Base-by-base conservation (phyloP, 2,329 filamentous ascomycete species). In the Fusarium praegraminearum region DNA sequence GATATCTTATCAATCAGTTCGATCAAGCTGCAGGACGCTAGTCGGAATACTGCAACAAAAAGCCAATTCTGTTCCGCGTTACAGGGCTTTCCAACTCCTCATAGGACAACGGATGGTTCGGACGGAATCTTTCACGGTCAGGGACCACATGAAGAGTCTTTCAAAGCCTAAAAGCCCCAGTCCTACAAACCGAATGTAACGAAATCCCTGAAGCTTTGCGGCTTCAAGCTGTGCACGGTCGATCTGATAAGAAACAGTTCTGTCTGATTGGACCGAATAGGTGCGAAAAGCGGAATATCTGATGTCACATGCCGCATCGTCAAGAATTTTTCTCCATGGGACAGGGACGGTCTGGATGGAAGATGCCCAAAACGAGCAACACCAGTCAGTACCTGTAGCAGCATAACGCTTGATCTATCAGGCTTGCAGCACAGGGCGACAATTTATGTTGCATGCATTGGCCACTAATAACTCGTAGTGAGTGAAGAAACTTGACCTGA, bases 1-100 rank as follows among this genome's bases (percentile, higher is more conserved):
- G 54, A 38, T 68, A 75, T 75, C 73, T 75, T 74, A 75, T 75
- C 73, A 75, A 75, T 75, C 73, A 73, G 65, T 73, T 41, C 30
- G 73, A 75, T 74, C 73, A 71, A 71, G 41, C 16, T 66, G 67
- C 70, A 75, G 56, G 59, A 50, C 60, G 64, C 72, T 73, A 72
- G 60, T 53, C 47, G n/a, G 22, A 44, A 63, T 49, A 45, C 36
- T 47, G 64, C 32, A 30, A 20, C 13, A 44, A 54, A 33, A 35
- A 16, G 54, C 44, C 54, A 66, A 58, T 57, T 67, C 24, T 52
- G 24, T 53, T 40, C 44, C 50, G 28, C 46, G n/a, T 56, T 66
- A n/a, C 54, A 70, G 58, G 54, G 63, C 47, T 40, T 55, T 30
- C n/a, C 50, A 33, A 45, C 20, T 40, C 24, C 32, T 58, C 7